Evolutionary conservation across 2,329 filamentous ascomycete species (phyloP), one percentile per base, ranked within the genome.

Genomic region (Aspergillus thermomutatus): DNA sequence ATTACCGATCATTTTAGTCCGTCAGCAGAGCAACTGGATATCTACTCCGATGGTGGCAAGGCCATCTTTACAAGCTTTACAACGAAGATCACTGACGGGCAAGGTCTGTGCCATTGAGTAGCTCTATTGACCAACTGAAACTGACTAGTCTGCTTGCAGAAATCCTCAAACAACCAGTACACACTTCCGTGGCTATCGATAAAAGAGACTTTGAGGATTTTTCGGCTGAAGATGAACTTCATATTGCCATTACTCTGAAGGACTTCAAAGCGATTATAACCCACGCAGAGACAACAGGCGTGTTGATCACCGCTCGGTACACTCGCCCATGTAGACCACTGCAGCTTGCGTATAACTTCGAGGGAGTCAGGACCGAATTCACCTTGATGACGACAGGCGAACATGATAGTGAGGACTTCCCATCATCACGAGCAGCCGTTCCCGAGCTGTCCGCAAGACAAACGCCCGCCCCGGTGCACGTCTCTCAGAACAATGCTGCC

Each of bases 41-140:
- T 87, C 52, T 84, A 80, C 59, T 79, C 80, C 9, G 80, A 86
- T 51, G 80, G 83, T 14, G 81, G 78, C 9, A 82, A 83, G 57
- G 82, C 79, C 2, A 79, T 83, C 6, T 87, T 87, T 67, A 87
- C 84, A 4, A 88, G 85, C 68, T 88, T 85, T 66, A 87, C 85
- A 0, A 84, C 86, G 56, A 87, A 87, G 65, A 79, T 87, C 23
- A 78, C 78, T 43, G 82, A 84, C 57, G 84, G 83, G 7, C 86
- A 83, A 75, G 81, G 82, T 82, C 58, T 51, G 57, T 7, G 8
- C n/a, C 40, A 43, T 43, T 43, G n/a, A 43, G 8, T 21, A 43
- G 17, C 49, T 34, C 4, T 51, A 47, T 9, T 6, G 26, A 19
- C 26, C 11, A 25, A 3, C 41, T 21, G 49, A 27, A 53, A 55